These are phyloP conservation scores for Kondoa subrosea DNA, from an alignment of 768 basidiomycete genomes.

Conservation along the genomic window DNA sequence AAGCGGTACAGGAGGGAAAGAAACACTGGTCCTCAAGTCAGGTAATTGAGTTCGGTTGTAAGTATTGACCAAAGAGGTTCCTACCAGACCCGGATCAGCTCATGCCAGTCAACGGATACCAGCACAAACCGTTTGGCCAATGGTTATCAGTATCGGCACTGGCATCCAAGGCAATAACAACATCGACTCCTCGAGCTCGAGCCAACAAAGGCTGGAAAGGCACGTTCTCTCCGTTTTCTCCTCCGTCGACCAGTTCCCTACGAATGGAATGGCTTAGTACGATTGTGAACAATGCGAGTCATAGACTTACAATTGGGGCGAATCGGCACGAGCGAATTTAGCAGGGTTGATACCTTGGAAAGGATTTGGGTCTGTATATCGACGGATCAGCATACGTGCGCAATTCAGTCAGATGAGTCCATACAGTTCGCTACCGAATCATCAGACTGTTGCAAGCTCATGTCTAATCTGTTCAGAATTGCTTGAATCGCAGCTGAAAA, in stretches of 20 bases:
- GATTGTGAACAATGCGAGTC: too few species aligned
- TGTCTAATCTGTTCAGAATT: neutral
- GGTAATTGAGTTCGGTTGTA: constrained; percentile 35
- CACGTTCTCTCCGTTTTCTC: constrained; percentile 51
- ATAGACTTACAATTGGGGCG: too few species aligned
- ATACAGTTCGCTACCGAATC: too few species aligned
- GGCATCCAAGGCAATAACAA: constrained; percentile 58
- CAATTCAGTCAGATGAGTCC: constrained; percentile 21
- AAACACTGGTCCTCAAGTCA: constrained; percentile 7
- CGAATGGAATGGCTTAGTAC: too few species aligned
- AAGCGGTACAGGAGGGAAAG: constrained; percentile 21
- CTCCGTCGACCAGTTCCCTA: constrained; percentile 50
- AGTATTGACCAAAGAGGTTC: constrained; percentile 36
- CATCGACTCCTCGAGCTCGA: constrained; percentile 50
- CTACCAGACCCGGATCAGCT: neutral
- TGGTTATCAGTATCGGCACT: constrained; percentile 37
- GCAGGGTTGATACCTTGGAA: constrained; percentile 37
- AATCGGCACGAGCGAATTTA: constrained; percentile 43
- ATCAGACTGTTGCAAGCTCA: too few species aligned
- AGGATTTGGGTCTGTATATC: constrained; percentile 31
- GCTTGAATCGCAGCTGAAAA: neutral
- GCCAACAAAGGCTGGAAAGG: constrained; percentile 58
- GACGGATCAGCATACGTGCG: constrained; percentile 28
- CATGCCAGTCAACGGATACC: constrained; percentile 16
- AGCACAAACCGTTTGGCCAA: constrained; percentile 51